Percentiles rank a stretch among this genome's conserved stretches.
Conservation (phyloP, 768 basidiomycete genomes). For the Tylopilus vinaceipallidus region DNA sequence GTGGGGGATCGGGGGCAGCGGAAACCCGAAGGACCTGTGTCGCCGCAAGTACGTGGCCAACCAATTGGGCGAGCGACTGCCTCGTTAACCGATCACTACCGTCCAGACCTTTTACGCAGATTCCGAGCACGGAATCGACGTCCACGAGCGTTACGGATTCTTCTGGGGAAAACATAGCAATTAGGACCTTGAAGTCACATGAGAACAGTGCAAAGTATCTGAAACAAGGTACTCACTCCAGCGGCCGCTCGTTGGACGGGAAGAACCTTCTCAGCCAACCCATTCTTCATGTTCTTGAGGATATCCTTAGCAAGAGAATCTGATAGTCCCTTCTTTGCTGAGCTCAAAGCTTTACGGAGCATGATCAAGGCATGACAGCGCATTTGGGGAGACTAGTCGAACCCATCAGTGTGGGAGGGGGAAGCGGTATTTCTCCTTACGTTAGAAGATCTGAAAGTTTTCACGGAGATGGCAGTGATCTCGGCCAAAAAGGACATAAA, state of each 20-base stretch:
- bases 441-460: conserved; percentile 67
- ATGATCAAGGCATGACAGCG: conserved; percentile 78
- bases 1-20: conserved; percentile 43
- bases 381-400: conserved; percentile 67
- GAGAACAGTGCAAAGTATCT: conserved; percentile 8
- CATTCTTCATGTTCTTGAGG: conserved; percentile 75
- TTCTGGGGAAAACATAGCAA: conserved; percentile 57
- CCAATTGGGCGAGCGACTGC: conserved; percentile 73
- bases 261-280: conserved; percentile 77
- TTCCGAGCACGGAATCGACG: conserved; percentile 68
- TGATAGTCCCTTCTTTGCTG: conserved; percentile 80
- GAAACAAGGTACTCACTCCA: conserved; percentile 46
- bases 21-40: conserved; percentile 71
- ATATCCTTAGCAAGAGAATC: conserved; percentile 80
- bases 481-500: conserved; percentile 96
- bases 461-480: conserved; percentile 63
- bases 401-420: conserved; percentile 5
- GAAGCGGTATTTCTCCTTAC: conserved; percentile 41
- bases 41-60: conserved; percentile 79
- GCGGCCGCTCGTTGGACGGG: conserved; percentile 84
- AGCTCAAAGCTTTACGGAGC: conserved; percentile 74
- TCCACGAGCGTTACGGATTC: conserved; percentile 61
- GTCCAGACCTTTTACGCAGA: conserved; percentile 77
- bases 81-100: conserved; percentile 79
- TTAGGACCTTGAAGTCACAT: conserved; percentile 43